Base-by-base conservation (phyloP, 352 stramenopile species). In the Phytophthora quininea region DNA sequence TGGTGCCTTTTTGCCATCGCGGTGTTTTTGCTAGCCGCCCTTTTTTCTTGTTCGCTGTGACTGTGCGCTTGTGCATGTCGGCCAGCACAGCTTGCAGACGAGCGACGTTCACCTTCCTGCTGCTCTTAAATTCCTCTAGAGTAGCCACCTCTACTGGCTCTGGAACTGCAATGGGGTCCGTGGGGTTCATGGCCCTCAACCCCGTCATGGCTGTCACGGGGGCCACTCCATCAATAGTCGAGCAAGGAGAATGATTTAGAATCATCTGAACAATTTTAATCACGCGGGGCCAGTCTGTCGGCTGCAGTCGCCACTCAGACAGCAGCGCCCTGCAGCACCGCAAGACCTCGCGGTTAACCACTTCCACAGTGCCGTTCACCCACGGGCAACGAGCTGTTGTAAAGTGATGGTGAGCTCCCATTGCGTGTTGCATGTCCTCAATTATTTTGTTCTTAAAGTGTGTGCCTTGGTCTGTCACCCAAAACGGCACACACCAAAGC, bases 401-500 rank as follows among this genome's bases (percentile, higher is more conserved):
- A 43, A 52, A 60, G 19, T 52, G 40, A n/a, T 32, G 53, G 40
- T 60, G 40, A 3, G 11, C 53, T 3, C 53, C 53, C 27, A 50
- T 12, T 7, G 37, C 37, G 37, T 60, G 24, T 14, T 60, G 40
- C 37, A 60, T 31, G 31, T 27, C 31, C 53, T 60, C 6, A 2
- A 60, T 52, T 12, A 52, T 29, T 29, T 60, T 29, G 31, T 52
- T 60, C 37, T 52, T 52, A 29, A 52, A 60, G 35, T 60, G 53
- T 30, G 37, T 51, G 10, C 53, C 29, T 52, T 60, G 53, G 14
- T 45, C 53, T 10, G 38, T 52, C 19, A 40, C 53, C 40, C 40
- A 1, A 40, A 45, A 14, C 12, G 9, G 12, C 37, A 60, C 3
- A 60, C 24, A 5, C 53, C 53, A 15, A 60, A 60, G 9, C 38